Conservation (phyloP, 164 flowering plant species). For the Dillenia turbinata region DNA sequence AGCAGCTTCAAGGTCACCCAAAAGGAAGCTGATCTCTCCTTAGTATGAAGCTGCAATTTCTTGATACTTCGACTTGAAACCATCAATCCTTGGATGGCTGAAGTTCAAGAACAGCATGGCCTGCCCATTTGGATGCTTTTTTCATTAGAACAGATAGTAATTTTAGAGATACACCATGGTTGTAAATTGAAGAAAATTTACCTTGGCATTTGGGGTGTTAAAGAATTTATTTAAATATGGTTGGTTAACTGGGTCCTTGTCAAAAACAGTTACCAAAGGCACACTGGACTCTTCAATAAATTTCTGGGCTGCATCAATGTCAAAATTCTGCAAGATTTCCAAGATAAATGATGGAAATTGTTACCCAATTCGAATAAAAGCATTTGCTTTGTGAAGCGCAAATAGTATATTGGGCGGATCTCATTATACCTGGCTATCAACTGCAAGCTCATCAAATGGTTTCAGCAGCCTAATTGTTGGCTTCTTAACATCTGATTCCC, state of each 20-base stretch:
- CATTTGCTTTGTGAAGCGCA: neutral
- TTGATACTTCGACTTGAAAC: constrained; percentile 48
- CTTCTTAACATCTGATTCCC: constrained; percentile 59
- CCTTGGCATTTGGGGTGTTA: constrained; percentile 64
- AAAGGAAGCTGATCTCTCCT: constrained; percentile 59
- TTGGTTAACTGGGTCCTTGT: constrained; percentile 66
- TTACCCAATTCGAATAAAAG: neutral
- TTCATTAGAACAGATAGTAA: too few species aligned
- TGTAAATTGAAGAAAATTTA: constrained; percentile 10
- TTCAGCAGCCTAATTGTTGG: constrained; percentile 76
- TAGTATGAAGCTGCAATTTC: constrained; percentile 55
- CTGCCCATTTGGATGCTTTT: constrained; percentile 20
- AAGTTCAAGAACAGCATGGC: constrained; percentile 75
- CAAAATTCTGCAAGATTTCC: constrained; percentile 51
- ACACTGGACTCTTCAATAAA: constrained; percentile 64
- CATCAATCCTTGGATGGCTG: constrained; percentile 41
- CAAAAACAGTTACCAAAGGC: constrained; percentile 55
- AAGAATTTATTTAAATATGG: constrained; percentile 70
- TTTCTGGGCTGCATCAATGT: constrained; percentile 58
- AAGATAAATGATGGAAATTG: neutral
- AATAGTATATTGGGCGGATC: too few species aligned
- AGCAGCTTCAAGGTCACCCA: constrained; percentile 79
- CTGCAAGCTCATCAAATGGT: constrained; percentile 90
- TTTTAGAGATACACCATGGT: too few species aligned
- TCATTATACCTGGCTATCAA: constrained; percentile 64